Evolutionary conservation across 2,329 filamentous ascomycete genomes (phyloP).

Genomic region (Lachnellula willkommii): DNA sequence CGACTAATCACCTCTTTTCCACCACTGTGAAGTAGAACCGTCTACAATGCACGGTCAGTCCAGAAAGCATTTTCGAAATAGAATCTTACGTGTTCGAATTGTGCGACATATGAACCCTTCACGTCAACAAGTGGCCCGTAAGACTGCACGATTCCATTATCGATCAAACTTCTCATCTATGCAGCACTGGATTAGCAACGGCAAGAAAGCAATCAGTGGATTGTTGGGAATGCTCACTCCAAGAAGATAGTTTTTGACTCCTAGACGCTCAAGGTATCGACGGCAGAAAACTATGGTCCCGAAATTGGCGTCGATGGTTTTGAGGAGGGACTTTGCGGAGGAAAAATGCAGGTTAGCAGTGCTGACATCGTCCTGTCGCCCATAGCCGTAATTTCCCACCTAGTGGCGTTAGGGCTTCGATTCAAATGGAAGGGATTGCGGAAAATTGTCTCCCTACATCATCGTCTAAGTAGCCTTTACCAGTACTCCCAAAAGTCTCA

Average conservation of each 20-base stretch:
- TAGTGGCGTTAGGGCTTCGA: conserved; percentile 30
- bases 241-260: conserved; percentile 88
- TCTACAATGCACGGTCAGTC: conserved; percentile 33
- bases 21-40: conserved; percentile 40
- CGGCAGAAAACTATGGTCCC: conserved; percentile 87
- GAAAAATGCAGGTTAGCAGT: conserved; percentile 60
- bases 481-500: conserved; percentile 92
- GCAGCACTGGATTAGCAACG: background rate
- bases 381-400: conserved; percentile 75
- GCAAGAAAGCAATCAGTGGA: background rate
- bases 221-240: conserved; percentile 65
- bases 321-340: conserved; percentile 80
- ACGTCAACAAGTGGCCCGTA: conserved; percentile 87
- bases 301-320: conserved; percentile 93
- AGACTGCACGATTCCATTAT: conserved; percentile 76
- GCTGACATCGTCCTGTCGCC: background rate
- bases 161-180: conserved; percentile 80
- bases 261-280: conserved; percentile 85
- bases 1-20: conserved; percentile 49
- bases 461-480: conserved; percentile 80
- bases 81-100: conserved; percentile 78
- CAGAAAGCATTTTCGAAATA: background rate
- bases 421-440: conserved; percentile 1
- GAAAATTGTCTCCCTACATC: conserved; percentile 53
- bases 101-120: conserved; percentile 91